A percentile compares a stretch with the other conserved stretches of the same genome.
phyloP scores from a whole-genome alignment of 768 basidiomycete genomes.

The Hemileccinum impolitum region DNA sequence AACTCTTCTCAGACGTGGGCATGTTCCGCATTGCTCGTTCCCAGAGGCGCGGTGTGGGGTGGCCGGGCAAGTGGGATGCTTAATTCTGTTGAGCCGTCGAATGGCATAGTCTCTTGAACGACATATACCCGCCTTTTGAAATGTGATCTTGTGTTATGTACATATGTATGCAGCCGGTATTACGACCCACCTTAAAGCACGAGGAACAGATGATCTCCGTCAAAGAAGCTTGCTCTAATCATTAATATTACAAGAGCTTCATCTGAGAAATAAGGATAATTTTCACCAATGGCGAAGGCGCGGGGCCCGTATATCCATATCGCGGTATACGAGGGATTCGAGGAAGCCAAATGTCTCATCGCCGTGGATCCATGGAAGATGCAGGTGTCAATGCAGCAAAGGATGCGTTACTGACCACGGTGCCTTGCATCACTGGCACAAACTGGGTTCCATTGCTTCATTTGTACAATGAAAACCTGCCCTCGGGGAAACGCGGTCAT shows the following conservation, averaged over 20 bases:
- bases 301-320: constrained; percentile 14
- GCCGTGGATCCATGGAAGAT: constrained; percentile 13
- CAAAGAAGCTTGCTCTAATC: constrained; percentile 9
- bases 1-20: constrained; percentile 18
- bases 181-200: constrained; percentile 31
- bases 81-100: neutral
- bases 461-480: constrained; percentile 26
- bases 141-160: constrained; percentile 17
- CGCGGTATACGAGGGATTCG: constrained; percentile 13
- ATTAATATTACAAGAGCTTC: constrained; percentile 13
- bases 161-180: constrained; percentile 5
- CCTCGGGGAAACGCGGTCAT: constrained; percentile 9
- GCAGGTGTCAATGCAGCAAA: constrained; percentile 4
- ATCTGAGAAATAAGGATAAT: constrained; percentile 4
- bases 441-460: constrained; percentile 25
- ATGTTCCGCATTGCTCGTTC: neutral
- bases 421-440: constrained; percentile 14
- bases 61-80: neutral
- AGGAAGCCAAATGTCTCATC: constrained; percentile 5
- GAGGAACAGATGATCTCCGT: constrained; percentile 27
- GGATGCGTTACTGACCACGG: constrained; percentile 5
- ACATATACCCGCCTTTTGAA: neutral
- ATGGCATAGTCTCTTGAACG: neutral
- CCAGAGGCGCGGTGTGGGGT: neutral
- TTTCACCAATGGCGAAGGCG: constrained; percentile 4